Conservation (phyloP, 2,329 filamentous ascomycete species). For the Lachnellula hyalina region DNA sequence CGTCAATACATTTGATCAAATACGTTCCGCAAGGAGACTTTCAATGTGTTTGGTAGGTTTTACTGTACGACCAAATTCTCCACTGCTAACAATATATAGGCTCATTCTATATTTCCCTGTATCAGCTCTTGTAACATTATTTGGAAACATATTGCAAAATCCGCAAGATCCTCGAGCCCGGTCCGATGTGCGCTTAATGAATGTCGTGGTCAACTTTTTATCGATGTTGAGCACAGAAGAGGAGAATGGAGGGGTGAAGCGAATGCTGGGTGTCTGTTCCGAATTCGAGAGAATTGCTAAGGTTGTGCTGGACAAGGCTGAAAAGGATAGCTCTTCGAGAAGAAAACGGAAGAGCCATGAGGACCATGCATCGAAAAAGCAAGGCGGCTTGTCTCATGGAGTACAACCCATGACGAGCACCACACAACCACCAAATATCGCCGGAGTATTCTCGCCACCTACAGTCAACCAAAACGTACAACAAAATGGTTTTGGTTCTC, state of each 20-base stretch:
- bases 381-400: slow-evolving; percentile 6
- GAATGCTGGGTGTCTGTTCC: slow-evolving; percentile 90
- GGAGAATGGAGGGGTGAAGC: slow-evolving; percentile 82
- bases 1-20: slow-evolving; percentile 88
- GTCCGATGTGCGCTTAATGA: slow-evolving; percentile 88
- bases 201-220: slow-evolving; percentile 84
- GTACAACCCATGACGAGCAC: slow-evolving; percentile 24
- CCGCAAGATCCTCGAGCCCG: slow-evolving; percentile 83
- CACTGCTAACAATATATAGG: slow-evolving; percentile 42
- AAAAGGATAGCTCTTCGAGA: slow-evolving; percentile 63
- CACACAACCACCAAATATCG: slow-evolving; percentile 18
- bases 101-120: slow-evolving; percentile 96
- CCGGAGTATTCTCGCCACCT: slow-evolving; percentile 26
- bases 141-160: slow-evolving; percentile 94
- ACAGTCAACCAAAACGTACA: slow-evolving; percentile 22
- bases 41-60: slow-evolving; percentile 84
- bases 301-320: slow-evolving; percentile 83
- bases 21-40: slow-evolving; percentile 96
- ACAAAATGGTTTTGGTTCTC: slow-evolving; percentile 26
- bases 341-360: slow-evolving; percentile 79
- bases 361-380: slow-evolving; percentile 20
- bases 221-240: slow-evolving; percentile 85
- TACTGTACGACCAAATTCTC: background rate
- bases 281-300: slow-evolving; percentile 95
- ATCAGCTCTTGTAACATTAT: slow-evolving; percentile 87